Evolutionary conservation across 164 flowering plant species (phyloP).

Genomic region (Hamamelis virginiana): DNA sequence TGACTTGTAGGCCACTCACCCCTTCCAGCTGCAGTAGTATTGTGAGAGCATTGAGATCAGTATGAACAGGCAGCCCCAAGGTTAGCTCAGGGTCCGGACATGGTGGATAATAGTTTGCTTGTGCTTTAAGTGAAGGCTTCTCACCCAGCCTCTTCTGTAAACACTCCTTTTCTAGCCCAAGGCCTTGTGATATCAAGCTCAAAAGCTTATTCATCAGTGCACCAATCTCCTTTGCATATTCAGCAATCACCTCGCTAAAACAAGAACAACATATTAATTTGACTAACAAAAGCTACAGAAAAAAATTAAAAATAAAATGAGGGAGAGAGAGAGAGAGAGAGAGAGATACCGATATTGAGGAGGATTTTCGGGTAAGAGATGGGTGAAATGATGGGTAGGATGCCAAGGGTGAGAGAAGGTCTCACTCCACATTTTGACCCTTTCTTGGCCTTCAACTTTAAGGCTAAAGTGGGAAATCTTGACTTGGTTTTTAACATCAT

Average conservation of each 20-base stretch:
- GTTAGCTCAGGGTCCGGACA: constrained; percentile 32
- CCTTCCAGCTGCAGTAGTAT: constrained; percentile 11
- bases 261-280: neutral
- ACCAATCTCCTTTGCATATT: constrained; percentile 22
- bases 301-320: neutral
- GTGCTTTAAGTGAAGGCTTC: constrained; percentile 2
- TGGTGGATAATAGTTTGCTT: constrained; percentile 27
- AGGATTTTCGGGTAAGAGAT: neutral
- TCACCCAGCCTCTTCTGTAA: constrained; percentile 15
- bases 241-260: constrained; percentile 15
- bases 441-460: constrained; percentile 16
- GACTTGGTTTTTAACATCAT: constrained; percentile 10
- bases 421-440: constrained; percentile 26
- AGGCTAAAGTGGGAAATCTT: constrained; percentile 9
- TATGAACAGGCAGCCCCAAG: constrained; percentile 24
- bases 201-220: constrained; percentile 11
- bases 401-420: constrained; percentile 21
- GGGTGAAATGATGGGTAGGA: constrained; percentile 11
- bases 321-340: too few species aligned
- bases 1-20: constrained; percentile 21
- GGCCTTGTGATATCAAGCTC: constrained; percentile 20
- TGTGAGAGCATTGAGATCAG: constrained; percentile 17
- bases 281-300: too few species aligned
- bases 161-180: constrained; percentile 20
- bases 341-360: too few species aligned